These are phyloP conservation scores for Erysiphe pulchra DNA, from an alignment of 2,329 filamentous ascomycete genomes.

Conservation along the genomic window DNA sequence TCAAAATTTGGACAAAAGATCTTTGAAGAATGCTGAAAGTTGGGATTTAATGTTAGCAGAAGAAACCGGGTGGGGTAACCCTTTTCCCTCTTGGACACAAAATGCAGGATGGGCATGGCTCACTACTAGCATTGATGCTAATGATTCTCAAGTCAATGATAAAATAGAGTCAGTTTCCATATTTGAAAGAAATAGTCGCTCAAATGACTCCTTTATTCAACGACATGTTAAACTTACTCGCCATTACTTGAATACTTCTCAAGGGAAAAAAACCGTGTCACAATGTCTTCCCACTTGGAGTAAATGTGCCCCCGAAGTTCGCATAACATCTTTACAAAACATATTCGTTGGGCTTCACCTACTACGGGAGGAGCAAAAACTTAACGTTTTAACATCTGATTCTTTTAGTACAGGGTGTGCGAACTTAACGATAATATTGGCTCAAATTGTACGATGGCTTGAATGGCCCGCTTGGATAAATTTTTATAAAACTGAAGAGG, in stretches of 20 bases:
- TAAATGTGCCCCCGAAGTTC: constrained; percentile 25
- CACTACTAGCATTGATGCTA: constrained; percentile 21
- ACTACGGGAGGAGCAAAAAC: constrained; percentile 69
- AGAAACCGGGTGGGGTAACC: constrained; percentile 14
- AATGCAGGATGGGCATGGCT: constrained; percentile 47
- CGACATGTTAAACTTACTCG: constrained; percentile 31
- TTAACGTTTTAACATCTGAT: constrained; percentile 34
- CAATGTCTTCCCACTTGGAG: constrained; percentile 41
- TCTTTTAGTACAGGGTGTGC: constrained; percentile 18
- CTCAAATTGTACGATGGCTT: constrained; percentile 64
- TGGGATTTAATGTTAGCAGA: constrained; percentile 22
- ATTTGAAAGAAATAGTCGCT: constrained; percentile 14
- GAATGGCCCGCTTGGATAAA: constrained; percentile 40
- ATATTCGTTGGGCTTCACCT: constrained; percentile 59
- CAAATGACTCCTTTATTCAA: constrained; percentile 26
- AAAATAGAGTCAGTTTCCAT: constrained; percentile 5
- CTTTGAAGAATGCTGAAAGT: constrained; percentile 14
- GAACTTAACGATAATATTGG: constrained; percentile 45
- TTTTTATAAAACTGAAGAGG: constrained; percentile 35
- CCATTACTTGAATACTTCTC: constrained; percentile 34
- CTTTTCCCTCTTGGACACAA: constrained; percentile 29
- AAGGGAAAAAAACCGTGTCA: constrained; percentile 27
- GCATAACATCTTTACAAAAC: constrained; percentile 35
- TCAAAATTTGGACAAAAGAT: constrained; percentile 23
- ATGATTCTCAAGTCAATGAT: constrained; percentile 5